Evolutionary conservation across 2,329 filamentous ascomycete genomes (phyloP), one percentile per base, ranked within the genome.

Genomic region (Huntiella abstrusa): DNA sequence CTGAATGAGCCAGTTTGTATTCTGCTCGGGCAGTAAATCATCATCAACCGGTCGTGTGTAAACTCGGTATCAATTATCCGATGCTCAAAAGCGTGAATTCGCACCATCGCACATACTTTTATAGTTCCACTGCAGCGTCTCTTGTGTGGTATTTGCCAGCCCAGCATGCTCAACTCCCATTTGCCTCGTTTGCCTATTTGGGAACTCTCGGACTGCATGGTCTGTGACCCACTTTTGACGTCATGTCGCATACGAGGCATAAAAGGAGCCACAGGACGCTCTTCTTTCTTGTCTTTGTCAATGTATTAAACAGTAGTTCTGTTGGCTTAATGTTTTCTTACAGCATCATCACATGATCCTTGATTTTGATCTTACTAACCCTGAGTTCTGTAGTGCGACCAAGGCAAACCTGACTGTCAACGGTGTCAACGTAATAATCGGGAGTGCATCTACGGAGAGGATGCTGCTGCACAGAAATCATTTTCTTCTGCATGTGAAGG

Each of bases 351-450:
- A 40, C 38, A 40, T 40, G 38, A 11, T 22, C 4, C 8, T 22
- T 40, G 11, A 40, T 22, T 17, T 17, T 19, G 3, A 11, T 35
- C 5, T 16, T 34, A 11, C 41, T 43, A 16, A 35, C 22, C 12
- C 12, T 43, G 15, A 15, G n/a, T 43, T 12, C 7, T 47, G 28
- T 39, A 54, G 52, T 54, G 53, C 45, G 53, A 55, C 35, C 50
- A 55, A 49, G 41, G 34, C 12, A 54, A 52, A 22, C 54, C 54
- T 2, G 39, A 44, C 1, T 56, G 54, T 42, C 12, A 44, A n/a
- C 50, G 54, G 13, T 56, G 54, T 36, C 36, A 15, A 13, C 52
- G 54, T 16, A 53, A 51, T 39, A 45, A 50, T n/a, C 40, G 49
- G 15, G 37, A 49, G 3, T 56, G 54, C 34, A 32, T 51, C 11